Evolutionary conservation across 331 rosid genomes (phyloP).

Genomic region (Spiraea crenata): DNA sequence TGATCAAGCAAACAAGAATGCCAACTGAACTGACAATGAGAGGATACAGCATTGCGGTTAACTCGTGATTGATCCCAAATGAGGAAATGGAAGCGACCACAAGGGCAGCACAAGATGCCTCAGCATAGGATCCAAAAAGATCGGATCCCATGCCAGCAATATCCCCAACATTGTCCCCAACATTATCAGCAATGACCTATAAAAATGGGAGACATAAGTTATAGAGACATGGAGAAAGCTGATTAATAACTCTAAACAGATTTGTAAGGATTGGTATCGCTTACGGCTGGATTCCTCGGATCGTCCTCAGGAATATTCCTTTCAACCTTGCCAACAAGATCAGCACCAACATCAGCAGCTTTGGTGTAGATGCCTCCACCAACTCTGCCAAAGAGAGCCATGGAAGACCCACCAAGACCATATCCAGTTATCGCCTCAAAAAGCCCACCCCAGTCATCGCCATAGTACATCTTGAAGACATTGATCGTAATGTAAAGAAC

Average conservation of each 20-base stretch:
- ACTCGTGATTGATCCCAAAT: constrained; percentile 84
- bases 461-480: constrained; percentile 84
- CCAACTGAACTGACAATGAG: constrained; percentile 85
- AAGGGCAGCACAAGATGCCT: constrained; percentile 98
- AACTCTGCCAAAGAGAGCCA: constrained; percentile 99
- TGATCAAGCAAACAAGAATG: constrained; percentile 76
- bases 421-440: constrained; percentile 95
- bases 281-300: constrained; percentile 96
- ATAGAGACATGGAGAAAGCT: not conserved
- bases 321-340: constrained; percentile 93
- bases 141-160: constrained; percentile 99
- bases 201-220: constrained; percentile 6
- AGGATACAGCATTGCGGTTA: constrained; percentile 82
- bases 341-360: constrained; percentile 99
- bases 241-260: not conserved
- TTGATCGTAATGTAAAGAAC: constrained; percentile 78
- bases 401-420: constrained; percentile 97
- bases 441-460: constrained; percentile 95
- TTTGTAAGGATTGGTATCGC: constrained; percentile 12
- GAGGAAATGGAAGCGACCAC: constrained; percentile 98
- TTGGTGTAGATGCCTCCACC: constrained; percentile 97
- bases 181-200: constrained; percentile 96
- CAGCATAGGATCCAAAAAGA: constrained; percentile 96
- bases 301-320: constrained; percentile 96
- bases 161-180: constrained; percentile 97